Percentiles rank a stretch among this genome's conserved stretches.
phyloP scores from a whole-genome alignment of 768 basidiomycete genomes.

The Mrakia hoshinonis region DNA sequence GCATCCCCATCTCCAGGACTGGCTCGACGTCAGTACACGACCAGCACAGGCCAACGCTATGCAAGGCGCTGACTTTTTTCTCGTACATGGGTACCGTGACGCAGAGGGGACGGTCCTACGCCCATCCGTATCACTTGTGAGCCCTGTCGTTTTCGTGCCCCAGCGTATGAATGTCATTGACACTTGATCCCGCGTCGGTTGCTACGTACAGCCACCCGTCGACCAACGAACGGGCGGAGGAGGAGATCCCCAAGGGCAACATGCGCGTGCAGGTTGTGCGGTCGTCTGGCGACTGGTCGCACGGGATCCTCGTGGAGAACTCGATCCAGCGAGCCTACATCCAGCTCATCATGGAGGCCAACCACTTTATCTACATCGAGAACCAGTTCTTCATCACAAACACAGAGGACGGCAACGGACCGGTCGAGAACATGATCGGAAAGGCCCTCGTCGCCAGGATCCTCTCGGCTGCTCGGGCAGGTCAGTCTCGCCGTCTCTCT shows the following conservation, averaged over 20 bases:
- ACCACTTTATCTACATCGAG: constrained; percentile 84
- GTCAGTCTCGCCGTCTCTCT: too few relatives aligned
- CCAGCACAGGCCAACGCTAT: not conserved
- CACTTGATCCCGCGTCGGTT: too few relatives aligned
- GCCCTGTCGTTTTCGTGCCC: too few relatives aligned
- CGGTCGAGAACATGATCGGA: constrained; percentile 74
- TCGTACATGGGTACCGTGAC: not conserved
- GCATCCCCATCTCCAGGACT: constrained; percentile 38
- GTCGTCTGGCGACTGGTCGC: constrained; percentile 86
- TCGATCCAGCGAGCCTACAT: constrained; percentile 51
- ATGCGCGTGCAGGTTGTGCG: constrained; percentile 73
- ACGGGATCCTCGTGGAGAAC: constrained; percentile 70
- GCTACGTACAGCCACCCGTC: too few relatives aligned
- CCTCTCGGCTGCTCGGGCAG: constrained; percentile 60
- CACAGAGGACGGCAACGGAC: constrained; percentile 52
- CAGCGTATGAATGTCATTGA: too few relatives aligned
- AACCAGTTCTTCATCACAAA: constrained; percentile 52
- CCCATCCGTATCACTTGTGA: constrained; percentile 42
- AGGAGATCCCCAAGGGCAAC: constrained; percentile 42
- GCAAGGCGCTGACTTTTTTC: not conserved
- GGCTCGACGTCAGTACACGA: constrained; percentile 17
- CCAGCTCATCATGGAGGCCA: constrained; percentile 69
- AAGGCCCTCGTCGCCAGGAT: constrained; percentile 75
- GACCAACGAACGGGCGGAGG: constrained; percentile 35
- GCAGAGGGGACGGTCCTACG: constrained; percentile 36